Percentiles rank a stretch among this genome's conserved stretches.
Evolutionary conservation across 2,329 filamentous ascomycete genomes (phyloP).

Genomic region (Didymosphaeria variabile): DNA sequence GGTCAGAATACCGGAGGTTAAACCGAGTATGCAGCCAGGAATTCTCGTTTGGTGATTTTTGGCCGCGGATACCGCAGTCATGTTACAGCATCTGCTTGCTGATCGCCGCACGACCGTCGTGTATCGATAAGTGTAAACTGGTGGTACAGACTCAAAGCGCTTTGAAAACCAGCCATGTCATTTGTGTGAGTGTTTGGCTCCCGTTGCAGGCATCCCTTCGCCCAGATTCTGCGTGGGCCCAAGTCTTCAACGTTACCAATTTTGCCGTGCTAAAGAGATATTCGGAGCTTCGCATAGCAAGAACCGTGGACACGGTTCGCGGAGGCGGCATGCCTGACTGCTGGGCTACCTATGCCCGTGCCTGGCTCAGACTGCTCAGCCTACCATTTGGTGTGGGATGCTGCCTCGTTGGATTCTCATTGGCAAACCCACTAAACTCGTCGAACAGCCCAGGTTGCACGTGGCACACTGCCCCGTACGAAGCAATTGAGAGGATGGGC

Average conservation of each 20-base stretch:
- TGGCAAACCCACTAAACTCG: slow-evolving; percentile 8
- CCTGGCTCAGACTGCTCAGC: slow-evolving; percentile 12
- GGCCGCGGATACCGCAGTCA: slow-evolving; percentile 20
- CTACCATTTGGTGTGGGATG: slow-evolving; percentile 8
- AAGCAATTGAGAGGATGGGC: slow-evolving; percentile 1
- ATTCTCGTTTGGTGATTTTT: slow-evolving; percentile 17
- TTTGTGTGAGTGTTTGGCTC: not conserved
- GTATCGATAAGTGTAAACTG: slow-evolving; percentile 12
- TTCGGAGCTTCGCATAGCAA: slow-evolving; percentile 24
- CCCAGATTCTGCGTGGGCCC: slow-evolving; percentile 4
- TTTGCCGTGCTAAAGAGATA: slow-evolving; percentile 22
- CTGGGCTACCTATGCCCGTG: slow-evolving; percentile 24
- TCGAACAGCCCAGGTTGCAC: slow-evolving; percentile 15
- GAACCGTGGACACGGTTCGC: slow-evolving; percentile 27
- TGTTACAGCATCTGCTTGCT: slow-evolving; percentile 17
- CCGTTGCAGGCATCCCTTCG: slow-evolving; percentile 11
- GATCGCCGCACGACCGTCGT: slow-evolving; percentile 16
- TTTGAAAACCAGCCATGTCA: not conserved
- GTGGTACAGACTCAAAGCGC: slow-evolving; percentile 7
- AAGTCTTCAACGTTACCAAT: slow-evolving; percentile 21
- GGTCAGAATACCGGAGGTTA: not conserved
- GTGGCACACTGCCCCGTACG: slow-evolving; percentile 17
- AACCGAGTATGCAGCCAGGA: slow-evolving; percentile 27
- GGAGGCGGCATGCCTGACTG: slow-evolving; percentile 24
- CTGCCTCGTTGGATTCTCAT: slow-evolving; percentile 5